These are phyloP conservation scores for Lizanozyma gosingica DNA, from an alignment of 1,139 yeast genomes.

Conservation along the genomic window DNA sequence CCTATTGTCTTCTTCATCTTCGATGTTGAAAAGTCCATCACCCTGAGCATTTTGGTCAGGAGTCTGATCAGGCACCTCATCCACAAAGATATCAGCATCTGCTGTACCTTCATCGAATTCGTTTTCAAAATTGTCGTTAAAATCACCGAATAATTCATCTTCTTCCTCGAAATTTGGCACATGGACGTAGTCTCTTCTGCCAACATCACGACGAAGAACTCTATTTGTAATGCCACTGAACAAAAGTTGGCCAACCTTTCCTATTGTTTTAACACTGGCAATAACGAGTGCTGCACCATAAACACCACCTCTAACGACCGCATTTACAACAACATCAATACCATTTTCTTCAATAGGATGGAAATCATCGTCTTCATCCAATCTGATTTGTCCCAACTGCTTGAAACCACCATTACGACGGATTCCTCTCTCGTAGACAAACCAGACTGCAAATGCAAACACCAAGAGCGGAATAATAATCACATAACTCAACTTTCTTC, in stretches of 20 bases:
- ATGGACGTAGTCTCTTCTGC: slow-evolving; percentile 33
- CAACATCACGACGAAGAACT: slow-evolving; percentile 32
- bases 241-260: slow-evolving; percentile 25
- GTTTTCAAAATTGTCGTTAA: slow-evolving; percentile 39
- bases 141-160: slow-evolving; percentile 42
- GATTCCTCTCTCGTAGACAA: slow-evolving; percentile 75
- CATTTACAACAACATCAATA: slow-evolving; percentile 57
- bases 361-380: slow-evolving; percentile 65
- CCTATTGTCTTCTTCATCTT: background rate
- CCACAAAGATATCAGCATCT: background rate
- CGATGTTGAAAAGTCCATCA: background rate
- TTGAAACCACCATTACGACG: slow-evolving; percentile 74
- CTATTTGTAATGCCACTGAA: slow-evolving; percentile 27
- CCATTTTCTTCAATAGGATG: slow-evolving; percentile 56
- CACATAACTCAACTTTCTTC: slow-evolving; percentile 43
- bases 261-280: slow-evolving; percentile 31
- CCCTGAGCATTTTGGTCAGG: too few relatives aligned
- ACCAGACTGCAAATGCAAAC: slow-evolving; percentile 52
- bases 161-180: slow-evolving; percentile 41
- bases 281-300: slow-evolving; percentile 37
- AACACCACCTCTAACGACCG: slow-evolving; percentile 51
- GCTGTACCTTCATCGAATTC: slow-evolving; percentile 29
- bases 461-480: slow-evolving; percentile 50
- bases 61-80: background rate
- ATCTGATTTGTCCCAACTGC: slow-evolving; percentile 77